Conservation (phyloP, 768 basidiomycete species). For the Naganishia onofrii region DNA sequence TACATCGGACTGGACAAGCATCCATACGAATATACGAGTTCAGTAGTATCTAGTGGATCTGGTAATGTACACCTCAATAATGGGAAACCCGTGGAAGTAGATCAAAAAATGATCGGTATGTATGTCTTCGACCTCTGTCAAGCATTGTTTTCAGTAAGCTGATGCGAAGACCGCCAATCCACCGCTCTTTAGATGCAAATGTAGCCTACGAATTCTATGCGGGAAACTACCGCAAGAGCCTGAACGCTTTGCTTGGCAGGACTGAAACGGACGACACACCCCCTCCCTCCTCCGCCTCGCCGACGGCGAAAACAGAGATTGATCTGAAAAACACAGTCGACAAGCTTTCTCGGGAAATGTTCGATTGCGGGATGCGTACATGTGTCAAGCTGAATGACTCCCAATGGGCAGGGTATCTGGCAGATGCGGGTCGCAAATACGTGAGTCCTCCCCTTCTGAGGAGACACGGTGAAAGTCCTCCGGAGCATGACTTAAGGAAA, state of each 20-base stretch:
- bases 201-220: slow-evolving; percentile 5
- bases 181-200: slow-evolving; percentile 1
- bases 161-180: background rate
- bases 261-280: background rate
- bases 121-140: no score
- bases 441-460: background rate
- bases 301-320: background rate
- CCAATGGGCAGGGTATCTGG: slow-evolving; percentile 5
- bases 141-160: no score
- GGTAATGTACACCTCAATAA: slow-evolving; percentile 1
- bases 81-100: background rate
- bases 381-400: slow-evolving; percentile 11
- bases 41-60: slow-evolving; percentile 9
- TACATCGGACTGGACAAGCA: slow-evolving; percentile 16
- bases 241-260: slow-evolving; percentile 4
- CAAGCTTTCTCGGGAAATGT: slow-evolving; percentile 19
- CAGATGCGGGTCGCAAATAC: slow-evolving; percentile 13
- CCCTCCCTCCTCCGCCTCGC: background rate
- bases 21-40: slow-evolving; percentile 16
- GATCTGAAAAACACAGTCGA: background rate
- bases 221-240: slow-evolving; percentile 8
- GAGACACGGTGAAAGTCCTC: no score
- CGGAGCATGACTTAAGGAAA: background rate
- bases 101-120: slow-evolving; percentile 17
- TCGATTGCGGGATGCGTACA: background rate